phyloP scores from a whole-genome alignment of 2,329 filamentous ascomycete genomes.

The Remersonia thermophila region DNA sequence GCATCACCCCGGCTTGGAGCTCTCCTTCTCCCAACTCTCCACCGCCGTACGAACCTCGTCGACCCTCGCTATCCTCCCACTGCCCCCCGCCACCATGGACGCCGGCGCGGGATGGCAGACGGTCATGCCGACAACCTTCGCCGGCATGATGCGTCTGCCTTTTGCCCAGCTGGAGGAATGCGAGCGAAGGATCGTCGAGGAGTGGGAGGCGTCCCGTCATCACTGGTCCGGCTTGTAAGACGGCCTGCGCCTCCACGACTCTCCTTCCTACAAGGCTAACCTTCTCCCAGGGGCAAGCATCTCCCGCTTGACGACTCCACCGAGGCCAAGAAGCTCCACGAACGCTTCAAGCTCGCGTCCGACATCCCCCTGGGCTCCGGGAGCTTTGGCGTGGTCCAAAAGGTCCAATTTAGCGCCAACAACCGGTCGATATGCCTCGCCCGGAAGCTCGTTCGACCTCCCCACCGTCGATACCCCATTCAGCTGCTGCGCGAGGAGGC shows the following conservation, averaged over 20 bases:
- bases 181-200: constrained; percentile 17
- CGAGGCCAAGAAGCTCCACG: constrained; percentile 21
- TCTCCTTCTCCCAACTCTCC: constrained; percentile 4
- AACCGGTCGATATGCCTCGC: constrained; percentile 30
- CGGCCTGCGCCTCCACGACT: neutral
- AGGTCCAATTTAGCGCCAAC: constrained; percentile 24
- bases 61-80: constrained; percentile 4
- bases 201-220: constrained; percentile 17
- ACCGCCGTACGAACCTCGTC: constrained; percentile 1
- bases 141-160: constrained; percentile 16
- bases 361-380: constrained; percentile 29
- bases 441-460: constrained; percentile 29
- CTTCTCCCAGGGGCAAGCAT: constrained; percentile 20
- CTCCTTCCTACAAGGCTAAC: constrained; percentile 1
- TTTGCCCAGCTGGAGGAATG: constrained; percentile 18
- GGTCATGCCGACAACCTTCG: constrained; percentile 18
- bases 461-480: constrained; percentile 26
- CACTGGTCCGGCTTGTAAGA: constrained; percentile 21
- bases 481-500: constrained; percentile 33
- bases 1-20: neutral
- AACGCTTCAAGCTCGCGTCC: constrained; percentile 18
- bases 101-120: constrained; percentile 19
- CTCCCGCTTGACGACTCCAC: constrained; percentile 15
- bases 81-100: constrained; percentile 11
- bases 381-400: constrained; percentile 32